Evolutionary conservation across 148 eudicot genomes (phyloP).

Genomic region (Fagopyrum esculentum): DNA sequence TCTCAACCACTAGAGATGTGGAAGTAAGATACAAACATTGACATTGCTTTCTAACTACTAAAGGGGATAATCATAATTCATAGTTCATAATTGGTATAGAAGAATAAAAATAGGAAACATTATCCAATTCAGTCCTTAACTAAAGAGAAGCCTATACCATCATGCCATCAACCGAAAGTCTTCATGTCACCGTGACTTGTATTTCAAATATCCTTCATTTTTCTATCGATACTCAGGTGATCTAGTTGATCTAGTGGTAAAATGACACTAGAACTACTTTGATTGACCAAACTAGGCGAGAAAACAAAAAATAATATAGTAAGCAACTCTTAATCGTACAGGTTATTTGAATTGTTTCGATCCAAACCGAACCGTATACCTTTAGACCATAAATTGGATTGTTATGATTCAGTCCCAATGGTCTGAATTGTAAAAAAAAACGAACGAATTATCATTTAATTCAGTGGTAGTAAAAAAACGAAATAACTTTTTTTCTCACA

Average conservation of each 20-base stretch:
- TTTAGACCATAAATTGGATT: too few relatives aligned
- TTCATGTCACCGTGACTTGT: neutral
- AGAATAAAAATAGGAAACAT: neutral
- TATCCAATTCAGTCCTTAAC: neutral
- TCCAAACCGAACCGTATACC: too few relatives aligned
- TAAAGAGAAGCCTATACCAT: neutral
- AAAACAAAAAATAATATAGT: too few relatives aligned
- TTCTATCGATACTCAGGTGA: neutral
- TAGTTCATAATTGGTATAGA: neutral
- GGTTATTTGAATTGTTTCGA: neutral
- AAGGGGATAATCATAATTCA: neutral
- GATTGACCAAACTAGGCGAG: neutral
- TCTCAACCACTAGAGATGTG: neutral
- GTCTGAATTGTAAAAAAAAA: too few relatives aligned
- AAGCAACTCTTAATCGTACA: too few relatives aligned
- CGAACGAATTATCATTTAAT: too few relatives aligned
- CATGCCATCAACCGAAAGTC: constrained; percentile 1
- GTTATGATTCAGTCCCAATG: too few relatives aligned
- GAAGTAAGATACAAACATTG: neutral
- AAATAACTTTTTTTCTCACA: too few relatives aligned
- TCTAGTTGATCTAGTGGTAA: too few relatives aligned
- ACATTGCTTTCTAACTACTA: constrained; percentile 9
- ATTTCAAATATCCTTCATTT: neutral
- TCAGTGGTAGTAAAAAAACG: too few relatives aligned
- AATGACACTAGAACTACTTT: neutral